Percentiles rank a stretch among this genome's conserved stretches.
These are phyloP conservation scores for Babesia microti DNA, from an alignment of 169 alveolate species.

Conservation along the genomic window DNA sequence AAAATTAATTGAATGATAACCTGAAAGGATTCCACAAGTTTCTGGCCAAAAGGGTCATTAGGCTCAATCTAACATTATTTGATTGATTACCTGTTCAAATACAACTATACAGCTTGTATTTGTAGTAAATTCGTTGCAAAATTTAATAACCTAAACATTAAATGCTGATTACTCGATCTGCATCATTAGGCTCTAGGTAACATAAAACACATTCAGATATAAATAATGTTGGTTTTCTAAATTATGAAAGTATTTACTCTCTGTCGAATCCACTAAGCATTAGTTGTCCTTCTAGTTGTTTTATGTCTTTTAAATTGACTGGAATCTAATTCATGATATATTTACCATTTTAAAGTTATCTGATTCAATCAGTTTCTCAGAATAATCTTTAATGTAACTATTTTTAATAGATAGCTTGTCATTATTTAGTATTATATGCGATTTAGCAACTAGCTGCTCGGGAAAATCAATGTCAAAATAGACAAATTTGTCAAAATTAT, in stretches of 20 bases:
- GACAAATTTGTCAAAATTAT: constrained; percentile 8
- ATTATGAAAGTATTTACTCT: neutral
- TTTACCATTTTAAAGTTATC: constrained; percentile 21
- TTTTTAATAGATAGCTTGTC: constrained; percentile 5
- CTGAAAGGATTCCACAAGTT: no score
- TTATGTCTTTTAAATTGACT: constrained; percentile 2
- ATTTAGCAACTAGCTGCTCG: constrained; percentile 11
- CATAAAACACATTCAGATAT: no score
- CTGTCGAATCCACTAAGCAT: constrained; percentile 1
- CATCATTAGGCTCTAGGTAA: no score
- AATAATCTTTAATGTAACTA: constrained; percentile 4
- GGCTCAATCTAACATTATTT: no score
- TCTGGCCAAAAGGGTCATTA: no score
- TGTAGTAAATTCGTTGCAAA: no score
- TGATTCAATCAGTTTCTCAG: constrained; percentile 3
- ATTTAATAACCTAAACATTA: no score
- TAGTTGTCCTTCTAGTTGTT: neutral
- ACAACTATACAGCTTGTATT: no score
- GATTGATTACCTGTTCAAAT: no score
- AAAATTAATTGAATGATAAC: no score
- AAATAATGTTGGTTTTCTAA: no score
- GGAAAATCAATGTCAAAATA: constrained; percentile 35
- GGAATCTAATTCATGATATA: constrained; percentile 1
- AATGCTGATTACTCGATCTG: no score
- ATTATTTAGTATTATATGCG: constrained; percentile 4